Conservation (phyloP, 2,329 filamentous ascomycete species). For the Ophiostoma triangulosporum region DNA sequence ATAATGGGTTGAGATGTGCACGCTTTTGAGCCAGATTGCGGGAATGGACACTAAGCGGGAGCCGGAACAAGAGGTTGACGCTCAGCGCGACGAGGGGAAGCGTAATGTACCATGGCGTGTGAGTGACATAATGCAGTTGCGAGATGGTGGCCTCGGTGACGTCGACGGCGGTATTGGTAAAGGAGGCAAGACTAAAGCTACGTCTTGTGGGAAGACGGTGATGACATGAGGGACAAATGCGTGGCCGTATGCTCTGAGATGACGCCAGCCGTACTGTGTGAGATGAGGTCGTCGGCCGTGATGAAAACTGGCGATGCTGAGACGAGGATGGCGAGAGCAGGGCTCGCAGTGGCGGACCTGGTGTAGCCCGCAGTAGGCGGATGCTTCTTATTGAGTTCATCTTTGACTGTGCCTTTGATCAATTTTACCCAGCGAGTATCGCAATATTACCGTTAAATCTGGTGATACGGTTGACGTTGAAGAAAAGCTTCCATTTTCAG, state of each 20-base stretch:
- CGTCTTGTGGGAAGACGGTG: background rate
- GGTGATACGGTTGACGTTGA: background rate
- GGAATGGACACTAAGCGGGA: conserved; percentile 32
- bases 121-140: conserved; percentile 27
- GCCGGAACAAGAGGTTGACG: conserved; percentile 25
- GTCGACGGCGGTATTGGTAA: conserved; percentile 21
- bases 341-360: background rate
- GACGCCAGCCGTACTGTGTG: background rate
- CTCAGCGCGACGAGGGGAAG: conserved; percentile 38
- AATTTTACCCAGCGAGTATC: no score
- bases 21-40: conserved; percentile 20
- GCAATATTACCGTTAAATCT: no score
- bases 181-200: conserved; percentile 5
- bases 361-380: background rate
- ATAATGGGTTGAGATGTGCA: conserved; percentile 18
- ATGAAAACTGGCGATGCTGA: background rate
- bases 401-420: background rate
- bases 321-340: background rate
- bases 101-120: conserved; percentile 39
- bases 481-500: background rate
- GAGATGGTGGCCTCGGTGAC: conserved; percentile 30
- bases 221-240: background rate
- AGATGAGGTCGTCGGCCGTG: background rate
- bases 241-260: background rate
- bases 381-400: background rate